These are phyloP conservation scores for Tagetes patula DNA, from an alignment of 129 eudicot genomes.

Conservation along the genomic window DNA sequence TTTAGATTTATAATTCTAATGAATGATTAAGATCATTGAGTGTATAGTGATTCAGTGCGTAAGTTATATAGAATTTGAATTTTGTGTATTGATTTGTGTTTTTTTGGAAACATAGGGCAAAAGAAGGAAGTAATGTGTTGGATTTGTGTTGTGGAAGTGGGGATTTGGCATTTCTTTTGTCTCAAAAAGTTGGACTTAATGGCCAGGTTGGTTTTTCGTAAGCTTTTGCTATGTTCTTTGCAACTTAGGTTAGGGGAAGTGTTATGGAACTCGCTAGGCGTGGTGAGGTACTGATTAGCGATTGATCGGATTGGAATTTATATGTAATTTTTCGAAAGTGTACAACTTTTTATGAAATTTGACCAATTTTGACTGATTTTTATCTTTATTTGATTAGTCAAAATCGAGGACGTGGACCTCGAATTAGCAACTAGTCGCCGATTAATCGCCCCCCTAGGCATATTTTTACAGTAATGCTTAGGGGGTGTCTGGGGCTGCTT, in stretches of 20 bases:
- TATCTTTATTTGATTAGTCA: too few relatives aligned
- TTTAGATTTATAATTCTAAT: not conserved
- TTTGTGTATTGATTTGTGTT: not conserved
- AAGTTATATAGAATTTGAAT: constrained; percentile 8
- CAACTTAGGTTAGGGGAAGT: not conserved
- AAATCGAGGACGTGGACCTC: too few relatives aligned
- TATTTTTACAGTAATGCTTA: too few relatives aligned
- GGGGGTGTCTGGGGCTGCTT: not conserved
- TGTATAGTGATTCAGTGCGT: not conserved
- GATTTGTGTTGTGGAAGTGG: constrained; percentile 99
- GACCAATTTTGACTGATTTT: too few relatives aligned
- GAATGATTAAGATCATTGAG: not conserved
- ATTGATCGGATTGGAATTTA: too few relatives aligned
- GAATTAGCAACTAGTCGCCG: too few relatives aligned
- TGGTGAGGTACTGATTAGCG: too few relatives aligned
- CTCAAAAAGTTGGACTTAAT: constrained; percentile 74
- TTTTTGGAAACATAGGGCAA: constrained; percentile 49
- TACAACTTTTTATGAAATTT: too few relatives aligned
- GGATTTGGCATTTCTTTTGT: constrained; percentile 88
- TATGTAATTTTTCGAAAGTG: too few relatives aligned
- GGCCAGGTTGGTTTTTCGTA: constrained; percentile 57
- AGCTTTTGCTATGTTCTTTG: not conserved
- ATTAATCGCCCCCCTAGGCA: too few relatives aligned
- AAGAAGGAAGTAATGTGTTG: constrained; percentile 72
- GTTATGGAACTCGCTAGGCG: too few relatives aligned